Base-by-base conservation (phyloP, 2,329 filamentous ascomycete species). In the Exophiala dermatitidis region DNA sequence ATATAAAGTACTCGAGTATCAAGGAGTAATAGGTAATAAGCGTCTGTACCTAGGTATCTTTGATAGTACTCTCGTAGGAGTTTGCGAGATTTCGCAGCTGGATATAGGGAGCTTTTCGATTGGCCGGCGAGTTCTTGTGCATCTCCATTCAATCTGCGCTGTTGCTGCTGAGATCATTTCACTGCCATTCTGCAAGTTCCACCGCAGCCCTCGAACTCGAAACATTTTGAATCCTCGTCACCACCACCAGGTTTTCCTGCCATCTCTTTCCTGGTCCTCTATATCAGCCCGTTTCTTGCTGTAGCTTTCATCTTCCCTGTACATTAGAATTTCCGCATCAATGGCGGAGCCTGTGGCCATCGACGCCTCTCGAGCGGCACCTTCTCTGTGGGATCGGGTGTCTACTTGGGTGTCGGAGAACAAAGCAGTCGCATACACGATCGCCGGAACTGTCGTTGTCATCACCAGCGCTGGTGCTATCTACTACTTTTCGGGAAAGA, bases 401-500 rank as follows among this genome's bases (percentile, higher is more conserved):
- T 86, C 90, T 62, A 84, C 77, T 67, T 98, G 93, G 91, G 90
- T 87, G 9, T 88, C 90, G 2, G 91, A 97, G 70, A 90, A 98
- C 75, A 97, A 96, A 77, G 86, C 88, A 45, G 80, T 91, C 50
- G 90, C 95, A 59, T 98, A 96, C 73, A 96, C 93, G 62, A 88
- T 97, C 72, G 93, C 91, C 52, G 93, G 93, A 66, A 87, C 95
- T 56, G 91, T 91, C 50, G 81, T 95, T 45, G 89, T 96, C 41
- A 87, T 95, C 52, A 93, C 89, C 9, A 88, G 88, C 57, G 91
- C 90, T 33, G 91, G 93, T 63, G 88, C 88, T 41, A 85, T 95
- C 67, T 98, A 97, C 77, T 97, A 96, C 72, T 77, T 95, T 62
- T 74, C 76, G 50, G 72, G 86, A 36, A 71, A 72, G 60, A 69